Conservation (phyloP, 495 filamentous ascomycete genomes). For the Lasiosphaeria ovina region DNA sequence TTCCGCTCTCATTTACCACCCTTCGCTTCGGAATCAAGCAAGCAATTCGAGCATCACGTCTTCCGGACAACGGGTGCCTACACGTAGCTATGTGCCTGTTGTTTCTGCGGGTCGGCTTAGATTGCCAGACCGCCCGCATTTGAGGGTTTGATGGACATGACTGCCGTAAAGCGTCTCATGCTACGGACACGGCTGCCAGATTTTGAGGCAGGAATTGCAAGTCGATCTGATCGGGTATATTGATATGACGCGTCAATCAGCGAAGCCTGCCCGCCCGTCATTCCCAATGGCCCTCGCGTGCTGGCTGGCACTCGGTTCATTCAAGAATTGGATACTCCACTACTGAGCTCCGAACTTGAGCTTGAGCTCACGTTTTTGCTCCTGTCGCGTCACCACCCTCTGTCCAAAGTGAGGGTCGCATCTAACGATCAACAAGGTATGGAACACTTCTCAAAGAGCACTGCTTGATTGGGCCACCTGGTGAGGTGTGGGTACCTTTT, state of each 20-base stretch:
- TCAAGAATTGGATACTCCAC: too few species aligned
- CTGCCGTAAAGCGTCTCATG: conserved; percentile 5
- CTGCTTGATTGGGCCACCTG: background rate
- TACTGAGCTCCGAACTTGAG: too few species aligned
- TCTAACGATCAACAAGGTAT: background rate
- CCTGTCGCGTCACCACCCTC: too few species aligned
- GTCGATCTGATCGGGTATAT: background rate
- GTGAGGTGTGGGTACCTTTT: background rate
- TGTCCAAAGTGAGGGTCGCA: background rate
- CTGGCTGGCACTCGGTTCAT: too few species aligned
- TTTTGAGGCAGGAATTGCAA: conserved; percentile 7
- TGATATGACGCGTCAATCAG: conserved; percentile 9
- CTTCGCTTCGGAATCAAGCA: too few species aligned
- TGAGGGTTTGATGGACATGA: conserved; percentile 14
- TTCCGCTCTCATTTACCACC: too few species aligned
- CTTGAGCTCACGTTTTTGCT: too few species aligned
- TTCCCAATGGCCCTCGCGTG: too few species aligned
- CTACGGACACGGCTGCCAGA: background rate
- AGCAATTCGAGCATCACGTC: too few species aligned
- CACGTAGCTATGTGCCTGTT: background rate
- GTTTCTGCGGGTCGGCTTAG: background rate
- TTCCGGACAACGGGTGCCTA: too few species aligned
- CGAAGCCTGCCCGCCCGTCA: too few species aligned
- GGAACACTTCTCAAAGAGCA: background rate
- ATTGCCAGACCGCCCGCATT: background rate